Percentiles rank a stretch among this genome's conserved stretches.
These are phyloP conservation scores for Entomortierella parvispora DNA, from an alignment of 192 early-diverging fungal genomes.

Conservation along the genomic window DNA sequence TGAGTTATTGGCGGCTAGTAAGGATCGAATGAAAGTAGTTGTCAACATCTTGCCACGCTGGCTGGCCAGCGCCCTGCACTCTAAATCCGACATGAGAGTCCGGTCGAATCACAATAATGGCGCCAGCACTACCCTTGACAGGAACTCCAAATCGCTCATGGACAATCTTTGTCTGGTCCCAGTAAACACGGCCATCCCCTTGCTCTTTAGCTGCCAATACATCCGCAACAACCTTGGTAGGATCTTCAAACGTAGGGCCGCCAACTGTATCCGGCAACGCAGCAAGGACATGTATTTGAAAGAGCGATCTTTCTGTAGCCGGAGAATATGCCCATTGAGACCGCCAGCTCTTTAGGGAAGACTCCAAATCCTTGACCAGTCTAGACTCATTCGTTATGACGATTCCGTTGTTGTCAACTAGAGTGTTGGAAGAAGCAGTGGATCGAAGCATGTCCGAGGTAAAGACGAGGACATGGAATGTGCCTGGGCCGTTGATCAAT, in stretches of 20 bases:
- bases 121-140: constrained; percentile 27
- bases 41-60: constrained; percentile 45
- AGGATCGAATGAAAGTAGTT: constrained; percentile 32
- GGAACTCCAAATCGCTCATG: constrained; percentile 37
- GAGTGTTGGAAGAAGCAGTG: constrained; percentile 1
- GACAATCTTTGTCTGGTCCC: constrained; percentile 6
- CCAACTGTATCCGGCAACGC: constrained; percentile 21
- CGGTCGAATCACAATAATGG: constrained; percentile 37
- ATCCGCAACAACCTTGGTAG: constrained; percentile 29
- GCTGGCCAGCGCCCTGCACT: constrained; percentile 14
- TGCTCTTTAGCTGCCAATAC: constrained; percentile 7
- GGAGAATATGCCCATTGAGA: constrained; percentile 21
- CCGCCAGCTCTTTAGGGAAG: constrained; percentile 20
- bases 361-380: constrained; percentile 19
- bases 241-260: constrained; percentile 15
- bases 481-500: constrained; percentile 31
- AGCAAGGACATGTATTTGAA: constrained; percentile 31
- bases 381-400: constrained; percentile 18
- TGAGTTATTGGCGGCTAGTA: not conserved
- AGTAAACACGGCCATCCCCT: constrained; percentile 21
- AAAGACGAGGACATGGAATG: constrained; percentile 48
- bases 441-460: constrained; percentile 34
- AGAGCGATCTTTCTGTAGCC: constrained; percentile 1
- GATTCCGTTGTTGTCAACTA: not conserved
- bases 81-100: constrained; percentile 46